These are phyloP conservation scores for Coffea canephora DNA, from an alignment of 257 asterid species.

Conservation along the genomic window DNA sequence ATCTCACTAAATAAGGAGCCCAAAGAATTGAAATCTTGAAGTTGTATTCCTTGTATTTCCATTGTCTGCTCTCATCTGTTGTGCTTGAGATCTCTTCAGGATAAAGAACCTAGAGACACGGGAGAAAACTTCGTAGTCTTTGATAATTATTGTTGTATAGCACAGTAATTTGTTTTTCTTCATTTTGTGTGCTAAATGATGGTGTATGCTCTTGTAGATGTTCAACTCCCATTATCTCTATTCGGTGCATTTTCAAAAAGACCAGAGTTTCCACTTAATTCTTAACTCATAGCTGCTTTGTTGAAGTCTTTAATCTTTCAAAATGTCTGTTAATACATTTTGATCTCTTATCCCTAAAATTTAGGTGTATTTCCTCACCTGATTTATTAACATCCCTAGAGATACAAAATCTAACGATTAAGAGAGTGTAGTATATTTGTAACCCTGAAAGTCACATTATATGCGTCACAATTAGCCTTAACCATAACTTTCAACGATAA, in stretches of 20 bases:
- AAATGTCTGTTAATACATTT: no score
- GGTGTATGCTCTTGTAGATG: background rate
- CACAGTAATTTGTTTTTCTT: no score
- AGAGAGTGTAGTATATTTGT: no score
- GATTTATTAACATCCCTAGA: no score
- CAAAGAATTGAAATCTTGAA: slow-evolving; percentile 54
- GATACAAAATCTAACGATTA: no score
- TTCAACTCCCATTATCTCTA: background rate
- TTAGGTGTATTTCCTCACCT: no score
- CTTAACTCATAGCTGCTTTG: background rate
- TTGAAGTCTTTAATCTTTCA: background rate
- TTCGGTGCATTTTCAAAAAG: no score
- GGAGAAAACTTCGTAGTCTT: background rate
- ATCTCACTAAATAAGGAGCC: slow-evolving; percentile 48
- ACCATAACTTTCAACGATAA: no score
- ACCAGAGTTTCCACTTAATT: background rate
- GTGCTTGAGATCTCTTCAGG: slow-evolving; percentile 41
- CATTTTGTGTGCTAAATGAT: background rate
- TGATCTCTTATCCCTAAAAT: no score
- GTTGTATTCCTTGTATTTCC: slow-evolving; percentile 40
- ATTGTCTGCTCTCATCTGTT: slow-evolving; percentile 34
- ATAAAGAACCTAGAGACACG: slow-evolving; percentile 27
- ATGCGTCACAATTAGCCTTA: no score
- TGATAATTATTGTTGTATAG: background rate
- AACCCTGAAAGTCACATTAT: no score